Base-by-base conservation (phyloP, 1,139 yeast species). In the Geotrichum bryndzae region DNA sequence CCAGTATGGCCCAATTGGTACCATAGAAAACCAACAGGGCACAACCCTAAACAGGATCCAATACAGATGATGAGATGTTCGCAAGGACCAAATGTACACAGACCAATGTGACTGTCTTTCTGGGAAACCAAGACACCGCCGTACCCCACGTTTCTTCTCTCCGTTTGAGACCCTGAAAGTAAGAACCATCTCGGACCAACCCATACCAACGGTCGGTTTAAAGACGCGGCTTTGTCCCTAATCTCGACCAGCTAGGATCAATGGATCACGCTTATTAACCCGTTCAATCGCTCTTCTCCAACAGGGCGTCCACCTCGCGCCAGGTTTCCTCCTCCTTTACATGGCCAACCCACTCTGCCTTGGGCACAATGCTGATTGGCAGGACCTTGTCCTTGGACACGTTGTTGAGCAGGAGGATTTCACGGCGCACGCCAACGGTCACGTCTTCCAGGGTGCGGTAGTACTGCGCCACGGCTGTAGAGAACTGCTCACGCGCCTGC, bases 381-480 rank as follows among this genome's bases (percentile, higher is more conserved):
- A 72, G 72, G 60, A 76, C 75, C 59, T 74, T 76, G 46, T 77
- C 77, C 56, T 71, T 69, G 25, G 78, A 72, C 56, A 76, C 77
- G 53, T 75, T 76, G 61, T 76, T 73, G 51, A 78, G 68, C 52
- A 73, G 66, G 58, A 77, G 69, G 51, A 79, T 73, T 61, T 79
- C 81, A 18, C 74, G 73, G 1, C 80, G 73, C 61, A 79, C 68
- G 18, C 74, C 73, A 7, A 75, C 75, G 11, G 80, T 73, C 3
- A 77, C 73, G 8, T 67, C 67, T 57, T 75, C 77, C 8, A 77
- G 70, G 15, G 70, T 62, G 11, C 65, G 64, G 64, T 70, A 73
- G 61, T 74, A 76, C 48, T 69, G 66, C 54, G 65, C 63, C 1
- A 73, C 66, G 10, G 72, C 66, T 41, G 67, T 68, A 52, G 71